phyloP scores from a whole-genome alignment of 1,284 basidiomycete genomes.

The Gymnopus androsaceus region DNA sequence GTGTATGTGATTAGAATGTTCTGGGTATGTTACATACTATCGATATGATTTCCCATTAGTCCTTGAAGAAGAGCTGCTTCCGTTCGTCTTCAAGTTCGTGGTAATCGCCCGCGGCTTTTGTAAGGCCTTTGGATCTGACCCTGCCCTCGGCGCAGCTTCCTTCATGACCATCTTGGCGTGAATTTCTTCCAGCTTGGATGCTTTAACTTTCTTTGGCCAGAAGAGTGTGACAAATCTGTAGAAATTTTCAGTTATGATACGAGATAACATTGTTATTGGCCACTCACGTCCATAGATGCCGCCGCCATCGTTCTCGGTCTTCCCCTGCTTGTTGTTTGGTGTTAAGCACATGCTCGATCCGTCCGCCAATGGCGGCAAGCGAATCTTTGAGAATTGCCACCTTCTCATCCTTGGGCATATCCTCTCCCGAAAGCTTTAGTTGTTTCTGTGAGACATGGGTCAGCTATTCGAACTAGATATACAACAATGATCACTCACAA shows the following conservation, averaged over 20 bases:
- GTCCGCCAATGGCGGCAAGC: conserved; percentile 88
- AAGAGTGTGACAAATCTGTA: conserved; percentile 88
- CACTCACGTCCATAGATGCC: conserved; percentile 94
- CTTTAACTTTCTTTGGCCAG: conserved; percentile 97
- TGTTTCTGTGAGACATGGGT: conserved; percentile 69
- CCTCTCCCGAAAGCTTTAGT: conserved; percentile 89
- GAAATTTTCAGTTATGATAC: conserved; percentile 19
- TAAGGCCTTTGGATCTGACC: conserved; percentile 40
- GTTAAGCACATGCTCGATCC: conserved; percentile 85
- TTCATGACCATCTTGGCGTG: conserved; percentile 93
- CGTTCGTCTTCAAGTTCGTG: conserved; percentile 53
- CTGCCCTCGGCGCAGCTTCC: conserved; percentile 58
- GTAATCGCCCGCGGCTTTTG: conserved; percentile 58
- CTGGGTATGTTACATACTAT: conserved; percentile 30
- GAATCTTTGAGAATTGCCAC: conserved; percentile 96
- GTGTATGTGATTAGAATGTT: not conserved
- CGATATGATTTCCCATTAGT: conserved; percentile 56
- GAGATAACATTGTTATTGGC: conserved; percentile 5
- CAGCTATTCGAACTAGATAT: not conserved
- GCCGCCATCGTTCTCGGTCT: conserved; percentile 83
- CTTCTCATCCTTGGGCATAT: conserved; percentile 92
- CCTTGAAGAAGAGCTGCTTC: conserved; percentile 41
- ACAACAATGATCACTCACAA: conserved; percentile 53
- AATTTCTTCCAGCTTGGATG: conserved; percentile 88
- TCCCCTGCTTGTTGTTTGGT: conserved; percentile 77